Percentiles rank a stretch among this genome's conserved stretches.
Conservation (phyloP, 371 early-diverging fungal species). For the Basidiobolus meristosporus region DNA sequence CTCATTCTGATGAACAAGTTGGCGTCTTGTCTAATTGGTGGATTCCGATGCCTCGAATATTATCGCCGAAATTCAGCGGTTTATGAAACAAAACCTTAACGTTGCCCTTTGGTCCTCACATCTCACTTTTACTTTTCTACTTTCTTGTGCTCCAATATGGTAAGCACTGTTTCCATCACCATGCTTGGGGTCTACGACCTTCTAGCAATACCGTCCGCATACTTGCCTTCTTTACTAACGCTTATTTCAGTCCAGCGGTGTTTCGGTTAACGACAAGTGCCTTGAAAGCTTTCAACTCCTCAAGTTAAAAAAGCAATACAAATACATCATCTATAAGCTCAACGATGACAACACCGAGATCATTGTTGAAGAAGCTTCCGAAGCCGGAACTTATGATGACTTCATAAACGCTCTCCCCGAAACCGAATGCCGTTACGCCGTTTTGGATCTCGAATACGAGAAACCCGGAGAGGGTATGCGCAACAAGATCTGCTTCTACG, state of each 20-base stretch:
- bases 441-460: constrained; percentile 66
- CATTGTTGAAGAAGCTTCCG: constrained; percentile 39
- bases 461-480: constrained; percentile 40
- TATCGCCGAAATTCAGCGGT: no score
- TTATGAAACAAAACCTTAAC: no score
- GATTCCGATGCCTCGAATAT: no score
- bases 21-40: no score
- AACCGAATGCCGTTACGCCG: constrained; percentile 59
- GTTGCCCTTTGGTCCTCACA: not conserved
- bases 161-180: no score
- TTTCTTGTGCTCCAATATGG: not conserved
- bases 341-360: constrained; percentile 28
- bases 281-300: constrained; percentile 36
- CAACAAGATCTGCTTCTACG: constrained; percentile 47
- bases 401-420: constrained; percentile 45
- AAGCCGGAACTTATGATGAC: constrained; percentile 28
- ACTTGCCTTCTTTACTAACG: not conserved
- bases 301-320: constrained; percentile 50
- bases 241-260: constrained; percentile 35
- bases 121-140: not conserved
- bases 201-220: no score
- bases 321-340: constrained; percentile 66
- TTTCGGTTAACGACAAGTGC: constrained; percentile 39
- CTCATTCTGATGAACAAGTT: no score
- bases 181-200: no score